A percentile compares a stretch with the other conserved stretches of the same genome.
phyloP scores from a whole-genome alignment of 768 basidiomycete genomes.

The Panaeolus cyanescens region DNA sequence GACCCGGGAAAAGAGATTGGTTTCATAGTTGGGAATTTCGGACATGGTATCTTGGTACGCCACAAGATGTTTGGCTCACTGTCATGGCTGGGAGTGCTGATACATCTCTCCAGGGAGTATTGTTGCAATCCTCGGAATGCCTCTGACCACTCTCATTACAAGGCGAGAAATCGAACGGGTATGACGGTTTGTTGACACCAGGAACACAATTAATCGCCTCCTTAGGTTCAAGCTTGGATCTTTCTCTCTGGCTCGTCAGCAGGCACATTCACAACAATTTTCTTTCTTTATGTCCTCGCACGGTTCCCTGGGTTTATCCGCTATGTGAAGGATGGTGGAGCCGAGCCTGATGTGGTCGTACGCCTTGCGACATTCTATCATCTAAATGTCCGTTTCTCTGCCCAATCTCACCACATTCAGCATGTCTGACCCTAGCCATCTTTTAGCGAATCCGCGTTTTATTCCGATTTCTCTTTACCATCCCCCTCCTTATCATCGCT shows the following conservation, averaged over 20 bases:
- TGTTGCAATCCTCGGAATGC: slow-evolving; percentile 69
- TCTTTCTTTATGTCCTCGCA: slow-evolving; percentile 70
- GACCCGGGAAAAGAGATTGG: slow-evolving; percentile 71
- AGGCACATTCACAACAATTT: slow-evolving; percentile 66
- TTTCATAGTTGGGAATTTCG: slow-evolving; percentile 80
- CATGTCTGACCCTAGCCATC: slow-evolving; percentile 2
- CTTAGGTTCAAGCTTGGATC: slow-evolving; percentile 72
- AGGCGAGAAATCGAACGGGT: slow-evolving; percentile 63
- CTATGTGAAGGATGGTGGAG: slow-evolving; percentile 72
- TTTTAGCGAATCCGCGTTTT: slow-evolving; percentile 65
- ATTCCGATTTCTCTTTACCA: slow-evolving; percentile 74
- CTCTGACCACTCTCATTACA: slow-evolving; percentile 62
- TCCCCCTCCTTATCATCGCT: slow-evolving; percentile 68
- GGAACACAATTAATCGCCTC: slow-evolving; percentile 2
- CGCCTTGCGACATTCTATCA: slow-evolving; percentile 76
- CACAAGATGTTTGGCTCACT: slow-evolving; percentile 3
- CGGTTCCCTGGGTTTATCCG: slow-evolving; percentile 73
- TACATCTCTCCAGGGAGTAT: slow-evolving; percentile 53
- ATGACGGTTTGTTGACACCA: slow-evolving; percentile 14
- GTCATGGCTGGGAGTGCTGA: not conserved
- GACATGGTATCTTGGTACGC: slow-evolving; percentile 67
- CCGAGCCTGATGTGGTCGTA: slow-evolving; percentile 72
- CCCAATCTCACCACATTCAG: not conserved
- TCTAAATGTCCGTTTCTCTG: slow-evolving; percentile 62
- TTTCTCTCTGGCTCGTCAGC: slow-evolving; percentile 70